Percentiles rank a stretch among this genome's conserved stretches.
Conservation (phyloP, 192 early-diverging fungal genomes). For the Coemansia sp. region DNA sequence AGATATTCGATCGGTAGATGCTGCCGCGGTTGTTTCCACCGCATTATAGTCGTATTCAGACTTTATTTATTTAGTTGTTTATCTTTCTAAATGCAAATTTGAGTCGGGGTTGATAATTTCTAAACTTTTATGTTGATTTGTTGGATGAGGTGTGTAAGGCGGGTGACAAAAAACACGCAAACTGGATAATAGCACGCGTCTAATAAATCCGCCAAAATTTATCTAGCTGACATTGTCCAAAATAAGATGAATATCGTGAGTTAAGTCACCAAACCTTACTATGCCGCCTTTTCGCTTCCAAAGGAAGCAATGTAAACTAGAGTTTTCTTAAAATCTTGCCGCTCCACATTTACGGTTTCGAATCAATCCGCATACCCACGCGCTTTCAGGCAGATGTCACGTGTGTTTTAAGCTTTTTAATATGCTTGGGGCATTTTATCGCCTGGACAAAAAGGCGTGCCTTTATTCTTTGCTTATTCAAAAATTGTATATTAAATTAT, state of each 20-base stretch:
- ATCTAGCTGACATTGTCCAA: slow-evolving; percentile 18
- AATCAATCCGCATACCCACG: background rate
- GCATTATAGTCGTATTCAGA: too few species aligned
- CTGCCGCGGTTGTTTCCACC: too few species aligned
- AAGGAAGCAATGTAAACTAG: too few species aligned
- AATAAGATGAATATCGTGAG: background rate
- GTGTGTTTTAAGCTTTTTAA: background rate
- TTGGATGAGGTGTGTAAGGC: too few species aligned
- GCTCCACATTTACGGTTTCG: background rate
- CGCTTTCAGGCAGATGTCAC: background rate
- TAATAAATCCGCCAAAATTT: slow-evolving; percentile 9
- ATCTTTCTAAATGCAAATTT: too few species aligned
- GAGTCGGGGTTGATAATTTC: background rate
- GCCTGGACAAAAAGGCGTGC: background rate
- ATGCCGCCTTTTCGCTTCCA: too few species aligned
- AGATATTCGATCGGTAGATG: too few species aligned
- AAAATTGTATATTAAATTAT: slow-evolving; percentile 3
- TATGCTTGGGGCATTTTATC: background rate
- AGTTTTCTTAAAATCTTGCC: background rate
- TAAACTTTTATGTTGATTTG: slow-evolving; percentile 7
- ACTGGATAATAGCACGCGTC: slow-evolving; percentile 1
- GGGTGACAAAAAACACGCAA: slow-evolving; percentile 16
- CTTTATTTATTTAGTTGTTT: too few species aligned
- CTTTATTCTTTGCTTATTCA: slow-evolving; percentile 1
- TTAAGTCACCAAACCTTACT: too few species aligned